Evolutionary conservation across 2,329 filamentous ascomycete species (phyloP).

Genomic region (Ploettnerulaceae sp.): DNA sequence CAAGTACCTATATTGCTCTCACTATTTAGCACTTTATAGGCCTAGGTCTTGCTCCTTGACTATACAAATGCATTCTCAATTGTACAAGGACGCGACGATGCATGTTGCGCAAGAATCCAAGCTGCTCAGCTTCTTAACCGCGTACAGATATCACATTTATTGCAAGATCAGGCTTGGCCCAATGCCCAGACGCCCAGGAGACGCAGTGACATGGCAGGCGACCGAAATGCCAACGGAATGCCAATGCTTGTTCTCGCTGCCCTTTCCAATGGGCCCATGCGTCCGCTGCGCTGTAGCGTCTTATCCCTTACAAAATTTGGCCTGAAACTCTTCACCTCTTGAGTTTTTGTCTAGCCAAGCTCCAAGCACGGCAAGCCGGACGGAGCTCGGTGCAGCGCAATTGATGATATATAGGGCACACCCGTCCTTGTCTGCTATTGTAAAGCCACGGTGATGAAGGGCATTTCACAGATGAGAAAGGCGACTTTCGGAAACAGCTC

Average conservation of each 20-base stretch:
- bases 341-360: slow-evolving; percentile 1
- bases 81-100: no score
- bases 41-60: no score
- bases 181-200: no score
- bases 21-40: no score
- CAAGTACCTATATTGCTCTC: no score
- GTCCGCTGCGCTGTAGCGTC: neutral
- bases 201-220: neutral
- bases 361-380: slow-evolving; percentile 4
- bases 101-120: no score
- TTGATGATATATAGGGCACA: slow-evolving; percentile 2
- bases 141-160: no score
- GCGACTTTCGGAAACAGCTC: neutral
- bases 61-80: no score
- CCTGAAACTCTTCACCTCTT: slow-evolving; percentile 3
- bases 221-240: slow-evolving; percentile 1
- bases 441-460: neutral
- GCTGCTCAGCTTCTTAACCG: no score
- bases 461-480: neutral
- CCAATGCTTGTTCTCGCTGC: slow-evolving; percentile 5
- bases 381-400: neutral
- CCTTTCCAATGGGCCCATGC: neutral
- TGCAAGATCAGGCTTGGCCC: no score
- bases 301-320: neutral
- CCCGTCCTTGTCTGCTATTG: neutral